Percentiles rank a stretch among this genome's conserved stretches.
Evolutionary conservation across 331 rosid genomes (phyloP).

Genomic region (Malus hybrid): DNA sequence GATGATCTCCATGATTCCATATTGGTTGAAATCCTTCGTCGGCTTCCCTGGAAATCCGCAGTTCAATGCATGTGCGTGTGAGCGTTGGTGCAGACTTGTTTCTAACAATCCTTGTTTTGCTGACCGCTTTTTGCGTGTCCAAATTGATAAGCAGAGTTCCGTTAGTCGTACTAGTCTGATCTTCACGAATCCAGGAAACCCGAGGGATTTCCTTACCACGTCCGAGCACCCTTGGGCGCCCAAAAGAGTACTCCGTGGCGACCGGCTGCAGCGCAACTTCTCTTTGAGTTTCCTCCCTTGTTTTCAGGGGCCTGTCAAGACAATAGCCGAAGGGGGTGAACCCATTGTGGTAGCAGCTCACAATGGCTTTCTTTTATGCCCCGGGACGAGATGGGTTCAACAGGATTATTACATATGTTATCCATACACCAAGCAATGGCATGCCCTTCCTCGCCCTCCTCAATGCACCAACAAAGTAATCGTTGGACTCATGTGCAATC

Average conservation of each 20-base stretch:
- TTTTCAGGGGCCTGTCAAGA: too few species aligned
- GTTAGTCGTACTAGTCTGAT: too few species aligned
- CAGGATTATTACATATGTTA: background rate
- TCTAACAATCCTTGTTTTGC: too few species aligned
- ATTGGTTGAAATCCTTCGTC: background rate
- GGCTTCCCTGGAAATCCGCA: background rate
- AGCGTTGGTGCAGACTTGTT: background rate
- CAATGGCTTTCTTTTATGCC: background rate
- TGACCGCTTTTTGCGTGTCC: too few species aligned
- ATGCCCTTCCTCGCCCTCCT: background rate
- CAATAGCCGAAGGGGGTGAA: too few species aligned
- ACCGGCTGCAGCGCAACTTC: too few species aligned
- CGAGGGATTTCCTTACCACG: too few species aligned
- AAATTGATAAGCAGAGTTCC: too few species aligned
- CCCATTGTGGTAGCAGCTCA: background rate
- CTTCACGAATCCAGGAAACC: too few species aligned
- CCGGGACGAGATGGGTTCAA: background rate
- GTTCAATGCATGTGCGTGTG: background rate
- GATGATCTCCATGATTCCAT: background rate
- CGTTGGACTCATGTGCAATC: background rate
- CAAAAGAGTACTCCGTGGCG: too few species aligned
- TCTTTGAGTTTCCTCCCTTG: too few species aligned
- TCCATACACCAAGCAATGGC: background rate
- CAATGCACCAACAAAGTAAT: background rate
- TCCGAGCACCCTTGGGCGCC: too few species aligned